Evolutionary conservation across 2,329 filamentous ascomycete species (phyloP).

Genomic region (Aspergillus sp.): DNA sequence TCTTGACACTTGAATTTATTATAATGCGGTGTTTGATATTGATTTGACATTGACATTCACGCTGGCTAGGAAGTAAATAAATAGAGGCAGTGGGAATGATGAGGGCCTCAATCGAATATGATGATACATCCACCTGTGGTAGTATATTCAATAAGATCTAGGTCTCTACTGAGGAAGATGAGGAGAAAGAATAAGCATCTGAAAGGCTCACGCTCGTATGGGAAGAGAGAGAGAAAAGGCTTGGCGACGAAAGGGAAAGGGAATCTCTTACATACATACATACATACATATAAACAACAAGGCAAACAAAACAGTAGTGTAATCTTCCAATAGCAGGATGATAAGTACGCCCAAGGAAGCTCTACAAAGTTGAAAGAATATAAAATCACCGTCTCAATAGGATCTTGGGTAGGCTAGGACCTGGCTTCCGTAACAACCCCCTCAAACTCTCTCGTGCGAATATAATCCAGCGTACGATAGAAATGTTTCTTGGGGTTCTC

Average conservation of each 20-base stretch:
- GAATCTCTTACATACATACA: neutral
- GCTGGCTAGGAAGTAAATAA: neutral
- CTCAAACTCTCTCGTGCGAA: slow-evolving; percentile 86
- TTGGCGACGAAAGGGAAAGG: neutral
- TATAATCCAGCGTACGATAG: slow-evolving; percentile 90
- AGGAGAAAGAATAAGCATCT: neutral
- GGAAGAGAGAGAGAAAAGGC: neutral
- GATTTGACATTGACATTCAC: neutral
- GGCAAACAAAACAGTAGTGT: neutral
- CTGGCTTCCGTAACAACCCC: slow-evolving; percentile 74
- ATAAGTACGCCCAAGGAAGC: neutral
- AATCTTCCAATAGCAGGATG: neutral
- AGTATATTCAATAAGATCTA: neutral
- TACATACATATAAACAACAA: neutral
- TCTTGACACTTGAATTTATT: too few species aligned
- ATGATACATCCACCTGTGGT: neutral
- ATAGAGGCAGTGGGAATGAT: neutral
- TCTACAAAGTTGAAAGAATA: neutral
- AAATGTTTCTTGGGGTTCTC: slow-evolving; percentile 94
- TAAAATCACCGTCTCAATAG: neutral
- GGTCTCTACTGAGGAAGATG: neutral
- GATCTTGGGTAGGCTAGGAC: slow-evolving; percentile 1
- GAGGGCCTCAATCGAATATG: neutral
- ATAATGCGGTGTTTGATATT: neutral
- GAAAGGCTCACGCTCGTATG: neutral